Base-by-base conservation (phyloP, 805 yeast species). In the Ascoidea tarda region DNA sequence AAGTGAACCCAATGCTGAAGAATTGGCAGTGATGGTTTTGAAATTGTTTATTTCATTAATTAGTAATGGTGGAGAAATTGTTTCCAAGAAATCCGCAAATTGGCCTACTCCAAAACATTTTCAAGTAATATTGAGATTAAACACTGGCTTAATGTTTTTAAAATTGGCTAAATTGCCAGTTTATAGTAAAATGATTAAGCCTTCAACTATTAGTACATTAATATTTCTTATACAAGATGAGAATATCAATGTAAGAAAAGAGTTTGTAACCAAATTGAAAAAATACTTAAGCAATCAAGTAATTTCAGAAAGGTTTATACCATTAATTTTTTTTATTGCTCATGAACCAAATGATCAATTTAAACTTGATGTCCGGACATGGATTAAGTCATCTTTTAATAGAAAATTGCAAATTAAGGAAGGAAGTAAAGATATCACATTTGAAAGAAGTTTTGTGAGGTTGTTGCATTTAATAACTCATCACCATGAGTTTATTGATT, bases 31-130 rank as follows among this genome's bases (percentile, higher is more conserved):
- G 52, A 87, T 88, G 14, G 80, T 85, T 0, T 65, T 87, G 55
- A 85, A 83, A 59, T 66, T 88, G 32, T 70, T 88, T 33, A 70
- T 78, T 42, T 78, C 88, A 1, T 69, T 86, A 42, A 77, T 88
- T 50, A 78, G 81, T 1, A 82, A 82, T 62, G 84, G 85, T 48
- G 96, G 96, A 33, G 96, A 89, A 60, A 74, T 88, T 38, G 77
- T 82, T 2, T 57, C 75, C 51, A 63, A 65, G 54, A 71, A 72
- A 52, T 59, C 72, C 5, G 68, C 65, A 6, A 65, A 67, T 16
- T 71, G 66, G 58, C 81, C 84, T 14, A 84, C 95, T 0, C 95
- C 96, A 4, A 68, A 62, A 32, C 67, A 68, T 44, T 81, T 69
- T 60, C 84, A 82, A 61, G 73, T 81, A 54, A 76, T 78, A 56